These are phyloP conservation scores for Draba incana DNA, from an alignment of 345 rosid species.

Conservation along the genomic window DNA sequence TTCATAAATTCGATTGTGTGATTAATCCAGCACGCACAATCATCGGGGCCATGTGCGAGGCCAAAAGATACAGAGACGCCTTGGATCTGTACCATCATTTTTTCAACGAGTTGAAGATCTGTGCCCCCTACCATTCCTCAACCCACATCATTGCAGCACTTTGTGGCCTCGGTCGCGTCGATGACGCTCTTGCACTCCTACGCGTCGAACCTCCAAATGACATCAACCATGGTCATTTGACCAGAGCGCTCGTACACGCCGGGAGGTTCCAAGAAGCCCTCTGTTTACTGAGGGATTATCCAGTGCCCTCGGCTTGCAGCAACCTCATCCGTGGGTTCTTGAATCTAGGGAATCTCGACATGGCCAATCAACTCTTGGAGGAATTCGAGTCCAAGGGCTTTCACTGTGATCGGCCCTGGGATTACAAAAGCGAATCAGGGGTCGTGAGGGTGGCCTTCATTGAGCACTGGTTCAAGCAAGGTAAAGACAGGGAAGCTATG, in stretches of 20 bases:
- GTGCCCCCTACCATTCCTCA: background rate
- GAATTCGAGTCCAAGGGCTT: background rate
- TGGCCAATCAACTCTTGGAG: background rate
- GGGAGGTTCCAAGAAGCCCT: background rate
- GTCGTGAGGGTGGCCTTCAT: background rate
- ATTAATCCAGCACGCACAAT: too few relatives aligned
- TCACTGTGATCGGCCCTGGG: background rate
- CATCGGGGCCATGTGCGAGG: background rate
- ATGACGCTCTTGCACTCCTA: background rate
- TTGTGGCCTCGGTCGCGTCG: background rate
- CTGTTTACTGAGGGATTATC: background rate
- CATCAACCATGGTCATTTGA: background rate
- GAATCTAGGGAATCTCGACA: background rate
- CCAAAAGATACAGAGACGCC: background rate
- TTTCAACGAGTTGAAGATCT: background rate
- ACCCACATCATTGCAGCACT: background rate
- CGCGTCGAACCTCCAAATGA: background rate
- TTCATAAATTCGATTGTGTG: too few relatives aligned
- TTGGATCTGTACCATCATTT: background rate
- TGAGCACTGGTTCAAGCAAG: slow-evolving; percentile 1
- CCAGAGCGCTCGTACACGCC: background rate
- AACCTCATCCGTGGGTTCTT: background rate
- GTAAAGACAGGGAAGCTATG: slow-evolving; percentile 2
- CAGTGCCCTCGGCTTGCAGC: background rate
- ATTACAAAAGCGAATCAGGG: background rate